Percentiles rank a stretch among this genome's conserved stretches.
Conservation (phyloP, 495 filamentous ascomycete species). For the Gamarada debralockiae region DNA sequence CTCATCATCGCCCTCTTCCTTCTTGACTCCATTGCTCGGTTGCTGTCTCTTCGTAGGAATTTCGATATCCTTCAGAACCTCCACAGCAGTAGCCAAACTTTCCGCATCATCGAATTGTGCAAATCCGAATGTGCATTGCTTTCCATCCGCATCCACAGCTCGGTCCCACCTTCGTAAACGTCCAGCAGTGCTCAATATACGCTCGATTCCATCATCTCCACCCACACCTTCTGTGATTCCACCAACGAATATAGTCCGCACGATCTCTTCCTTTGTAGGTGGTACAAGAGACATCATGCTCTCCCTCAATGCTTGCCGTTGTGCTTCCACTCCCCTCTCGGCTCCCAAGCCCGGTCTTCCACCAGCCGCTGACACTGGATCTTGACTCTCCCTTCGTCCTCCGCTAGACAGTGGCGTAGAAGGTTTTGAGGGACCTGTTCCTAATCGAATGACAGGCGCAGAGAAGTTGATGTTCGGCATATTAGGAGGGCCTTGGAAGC, state of each 20-base stretch:
- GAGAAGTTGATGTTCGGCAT: constrained; percentile 98
- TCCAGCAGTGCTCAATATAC: constrained; percentile 72
- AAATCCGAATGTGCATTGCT: constrained; percentile 88
- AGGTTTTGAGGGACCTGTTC: constrained; percentile 64
- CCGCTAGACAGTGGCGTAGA: constrained; percentile 45
- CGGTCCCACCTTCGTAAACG: constrained; percentile 81
- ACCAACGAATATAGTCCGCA: constrained; percentile 86
- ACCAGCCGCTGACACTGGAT: constrained; percentile 34
- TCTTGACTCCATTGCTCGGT: constrained; percentile 39
- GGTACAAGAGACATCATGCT: constrained; percentile 75
- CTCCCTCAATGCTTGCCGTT: constrained; percentile 67
- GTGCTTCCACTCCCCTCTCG: constrained; percentile 58
- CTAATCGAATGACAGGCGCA: constrained; percentile 92
- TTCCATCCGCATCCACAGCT: constrained; percentile 75
- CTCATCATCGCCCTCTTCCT: constrained; percentile 40
- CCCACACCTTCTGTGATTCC: constrained; percentile 75
- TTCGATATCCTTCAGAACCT: constrained; percentile 80
- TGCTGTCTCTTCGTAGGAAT: constrained; percentile 75
- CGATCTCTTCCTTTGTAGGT: constrained; percentile 84
- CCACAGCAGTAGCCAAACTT: constrained; percentile 80
- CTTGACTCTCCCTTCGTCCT: constrained; percentile 37
- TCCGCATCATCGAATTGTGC: constrained; percentile 94
- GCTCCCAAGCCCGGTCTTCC: constrained; percentile 65
- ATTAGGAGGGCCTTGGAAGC: constrained; percentile 87
- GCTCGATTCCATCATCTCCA: constrained; percentile 80